Conservation (phyloP, 2,329 filamentous ascomycete species). For the Talaromyces funiculosus region DNA sequence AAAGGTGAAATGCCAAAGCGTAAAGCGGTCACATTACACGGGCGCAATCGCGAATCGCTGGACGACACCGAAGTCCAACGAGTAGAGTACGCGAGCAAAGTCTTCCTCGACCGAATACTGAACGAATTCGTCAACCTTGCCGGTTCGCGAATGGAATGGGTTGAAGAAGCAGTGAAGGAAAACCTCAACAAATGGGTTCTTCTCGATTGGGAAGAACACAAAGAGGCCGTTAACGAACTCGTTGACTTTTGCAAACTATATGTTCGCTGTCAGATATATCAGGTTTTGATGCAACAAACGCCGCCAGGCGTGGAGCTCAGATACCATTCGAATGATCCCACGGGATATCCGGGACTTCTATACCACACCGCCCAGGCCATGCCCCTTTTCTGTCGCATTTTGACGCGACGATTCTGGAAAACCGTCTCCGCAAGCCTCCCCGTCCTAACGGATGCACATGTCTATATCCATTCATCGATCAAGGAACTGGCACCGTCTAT, state of each 20-base stretch:
- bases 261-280: constrained; percentile 27
- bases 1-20: constrained; percentile 10
- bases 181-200: constrained; percentile 22
- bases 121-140: constrained; percentile 28
- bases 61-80: constrained; percentile 53
- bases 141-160: constrained; percentile 35
- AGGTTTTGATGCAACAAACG: constrained; percentile 11
- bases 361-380: constrained; percentile 18
- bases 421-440: not conserved
- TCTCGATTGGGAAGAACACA: constrained; percentile 12
- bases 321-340: not conserved
- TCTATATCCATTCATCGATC: not conserved
- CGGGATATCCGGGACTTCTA: constrained; percentile 7
- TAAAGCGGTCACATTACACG: constrained; percentile 33
- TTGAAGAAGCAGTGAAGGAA: constrained; percentile 26
- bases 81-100: constrained; percentile 54
- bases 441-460: constrained; percentile 5
- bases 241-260: constrained; percentile 26
- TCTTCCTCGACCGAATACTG: constrained; percentile 47
- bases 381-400: constrained; percentile 20
- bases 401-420: constrained; percentile 30
- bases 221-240: constrained; percentile 18
- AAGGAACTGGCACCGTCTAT: constrained; percentile 1
- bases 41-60: constrained; percentile 44
- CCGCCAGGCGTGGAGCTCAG: not conserved